Percentiles rank a stretch among this genome's conserved stretches.
Conservation (phyloP, 2,329 filamentous ascomycete species). For the Cordyceps militaris region DNA sequence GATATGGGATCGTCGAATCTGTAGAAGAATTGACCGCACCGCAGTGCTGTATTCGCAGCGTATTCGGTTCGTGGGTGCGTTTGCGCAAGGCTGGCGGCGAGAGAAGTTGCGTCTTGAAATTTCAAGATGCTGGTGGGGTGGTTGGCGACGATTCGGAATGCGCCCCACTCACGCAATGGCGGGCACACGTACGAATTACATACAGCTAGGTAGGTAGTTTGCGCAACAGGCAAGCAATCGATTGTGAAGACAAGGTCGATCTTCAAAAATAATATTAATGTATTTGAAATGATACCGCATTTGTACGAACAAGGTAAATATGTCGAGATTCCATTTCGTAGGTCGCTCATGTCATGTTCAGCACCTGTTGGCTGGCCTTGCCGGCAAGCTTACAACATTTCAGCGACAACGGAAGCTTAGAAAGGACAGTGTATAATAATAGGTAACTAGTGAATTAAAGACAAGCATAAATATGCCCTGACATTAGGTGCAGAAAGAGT, state of each 20-base stretch:
- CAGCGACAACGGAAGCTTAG: no score
- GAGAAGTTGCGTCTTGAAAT: conserved; percentile 6
- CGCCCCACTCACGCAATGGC: not conserved
- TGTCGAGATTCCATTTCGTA: no score
- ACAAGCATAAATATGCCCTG: not conserved
- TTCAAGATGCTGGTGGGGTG: conserved; percentile 9
- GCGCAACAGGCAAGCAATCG: not conserved
- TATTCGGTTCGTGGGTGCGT: not conserved
- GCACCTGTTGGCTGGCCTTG: no score
- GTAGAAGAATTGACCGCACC: not conserved
- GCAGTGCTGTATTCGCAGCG: not conserved
- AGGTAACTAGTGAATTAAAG: no score
- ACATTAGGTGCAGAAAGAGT: not conserved
- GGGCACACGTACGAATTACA: not conserved
- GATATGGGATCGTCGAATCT: not conserved
- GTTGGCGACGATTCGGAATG: conserved; percentile 10
- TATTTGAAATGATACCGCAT: no score
- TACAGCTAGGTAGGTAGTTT: no score
- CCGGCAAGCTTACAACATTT: no score
- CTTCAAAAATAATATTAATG: no score
- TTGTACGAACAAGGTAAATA: no score
- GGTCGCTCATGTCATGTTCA: no score
- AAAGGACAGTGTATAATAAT: no score
- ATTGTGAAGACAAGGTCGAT: no score
- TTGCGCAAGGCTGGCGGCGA: not conserved